A percentile compares a stretch with the other conserved stretches of the same genome.
phyloP scores from a whole-genome alignment of 352 stramenopile genomes.

The Phytophthora cryptogea region DNA sequence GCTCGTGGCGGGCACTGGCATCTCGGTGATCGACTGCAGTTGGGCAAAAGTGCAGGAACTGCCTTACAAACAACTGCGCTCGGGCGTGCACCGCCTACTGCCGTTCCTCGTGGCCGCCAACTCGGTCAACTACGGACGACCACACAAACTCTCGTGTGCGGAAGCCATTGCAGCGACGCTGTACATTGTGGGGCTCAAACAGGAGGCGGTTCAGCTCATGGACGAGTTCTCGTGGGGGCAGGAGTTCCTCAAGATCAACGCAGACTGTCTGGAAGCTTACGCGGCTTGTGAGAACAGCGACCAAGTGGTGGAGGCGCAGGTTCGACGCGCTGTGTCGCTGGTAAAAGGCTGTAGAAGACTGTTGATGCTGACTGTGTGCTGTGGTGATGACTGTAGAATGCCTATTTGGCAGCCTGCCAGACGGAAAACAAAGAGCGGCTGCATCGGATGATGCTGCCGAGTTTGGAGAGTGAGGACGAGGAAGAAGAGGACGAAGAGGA shows the following conservation, averaged over 20 bases:
- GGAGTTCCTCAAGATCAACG: constrained; percentile 96
- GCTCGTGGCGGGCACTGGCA: constrained; percentile 82
- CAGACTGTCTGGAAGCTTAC: constrained; percentile 91
- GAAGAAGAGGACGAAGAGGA: constrained; percentile 48
- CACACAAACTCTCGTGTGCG: constrained; percentile 95
- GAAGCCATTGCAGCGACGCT: constrained; percentile 97
- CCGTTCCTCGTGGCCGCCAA: constrained; percentile 99
- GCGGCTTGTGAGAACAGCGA: constrained; percentile 68
- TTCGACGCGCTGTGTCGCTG: constrained; percentile 13
- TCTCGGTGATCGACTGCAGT: constrained; percentile 98
- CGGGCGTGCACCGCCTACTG: constrained; percentile 94
- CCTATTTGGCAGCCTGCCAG: constrained; percentile 69
- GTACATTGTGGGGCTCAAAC: constrained; percentile 95
- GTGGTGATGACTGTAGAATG: constrained; percentile 43
- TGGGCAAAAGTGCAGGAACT: constrained; percentile 97
- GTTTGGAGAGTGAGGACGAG: constrained; percentile 62
- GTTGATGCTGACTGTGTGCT: constrained; percentile 15
- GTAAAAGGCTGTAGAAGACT: not conserved
- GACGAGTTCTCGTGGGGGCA: constrained; percentile 93
- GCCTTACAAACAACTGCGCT: constrained; percentile 94
- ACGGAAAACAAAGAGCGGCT: constrained; percentile 59
- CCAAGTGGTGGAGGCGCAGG: constrained; percentile 80
- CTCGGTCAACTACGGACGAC: constrained; percentile 98
- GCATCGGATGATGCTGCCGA: constrained; percentile 62
- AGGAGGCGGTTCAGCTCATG: constrained; percentile 91